A percentile compares a stretch with the other conserved stretches of the same genome.
Conservation (phyloP, 1,284 basidiomycete species). For the Coriolopsis trogii region DNA sequence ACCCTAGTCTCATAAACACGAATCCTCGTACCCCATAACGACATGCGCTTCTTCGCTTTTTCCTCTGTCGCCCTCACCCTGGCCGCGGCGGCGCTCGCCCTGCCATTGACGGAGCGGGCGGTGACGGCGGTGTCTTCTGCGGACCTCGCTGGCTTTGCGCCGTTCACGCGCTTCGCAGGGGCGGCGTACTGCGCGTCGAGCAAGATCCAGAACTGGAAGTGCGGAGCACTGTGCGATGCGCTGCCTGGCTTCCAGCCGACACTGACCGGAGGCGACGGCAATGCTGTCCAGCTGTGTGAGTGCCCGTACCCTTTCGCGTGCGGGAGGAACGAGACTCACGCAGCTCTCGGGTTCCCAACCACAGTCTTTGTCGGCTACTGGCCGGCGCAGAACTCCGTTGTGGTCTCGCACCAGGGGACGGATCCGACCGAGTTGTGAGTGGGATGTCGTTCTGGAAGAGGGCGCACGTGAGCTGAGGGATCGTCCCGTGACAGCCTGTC, state of each 20-base stretch:
- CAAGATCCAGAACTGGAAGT: conserved; percentile 45
- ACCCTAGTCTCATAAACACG: not conserved
- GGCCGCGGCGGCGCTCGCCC: conserved; percentile 12
- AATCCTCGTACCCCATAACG: not conserved
- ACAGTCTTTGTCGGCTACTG: conserved; percentile 51
- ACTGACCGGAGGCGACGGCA: conserved; percentile 50
- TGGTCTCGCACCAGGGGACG: conserved; percentile 55
- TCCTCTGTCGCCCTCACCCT: conserved; percentile 4
- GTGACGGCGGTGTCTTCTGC: conserved; percentile 37
- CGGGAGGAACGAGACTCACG: not conserved
- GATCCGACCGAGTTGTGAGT: conserved; percentile 48
- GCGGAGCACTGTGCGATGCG: conserved; percentile 48
- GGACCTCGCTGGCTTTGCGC: conserved; percentile 42
- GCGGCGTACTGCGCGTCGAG: conserved; percentile 52
- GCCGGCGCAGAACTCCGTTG: conserved; percentile 46
- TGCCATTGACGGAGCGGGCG: conserved; percentile 14
- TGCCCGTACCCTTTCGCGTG: conserved; percentile 1
- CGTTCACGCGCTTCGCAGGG: conserved; percentile 53
- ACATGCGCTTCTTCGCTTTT: conserved; percentile 16
- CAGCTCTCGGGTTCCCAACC: not conserved
- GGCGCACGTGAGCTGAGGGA: not conserved
- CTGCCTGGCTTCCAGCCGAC: conserved; percentile 47
- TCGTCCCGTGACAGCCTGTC: conserved; percentile 36
- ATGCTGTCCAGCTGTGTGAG: conserved; percentile 47
- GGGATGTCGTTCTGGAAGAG: not conserved